A percentile compares a stretch with the other conserved stretches of the same genome.
These are phyloP conservation scores for Mucor racemosus DNA, from an alignment of 371 early-diverging fungal genomes.

Conservation along the genomic window DNA sequence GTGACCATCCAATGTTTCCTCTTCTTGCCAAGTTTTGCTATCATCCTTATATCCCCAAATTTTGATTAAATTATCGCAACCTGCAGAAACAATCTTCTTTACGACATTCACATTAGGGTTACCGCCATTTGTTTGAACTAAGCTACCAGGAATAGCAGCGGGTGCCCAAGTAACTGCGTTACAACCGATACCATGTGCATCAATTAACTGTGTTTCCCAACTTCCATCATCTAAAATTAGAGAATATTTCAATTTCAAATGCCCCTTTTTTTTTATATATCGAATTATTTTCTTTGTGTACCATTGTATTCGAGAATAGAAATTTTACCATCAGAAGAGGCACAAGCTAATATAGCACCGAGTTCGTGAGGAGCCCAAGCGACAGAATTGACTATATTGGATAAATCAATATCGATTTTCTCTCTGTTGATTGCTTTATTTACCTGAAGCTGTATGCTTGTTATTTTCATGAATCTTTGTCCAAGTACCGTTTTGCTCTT, in stretches of 20 bases:
- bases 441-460: conserved; percentile 88
- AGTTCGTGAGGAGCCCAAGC: conserved; percentile 98
- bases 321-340: conserved; percentile 95
- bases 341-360: conserved; percentile 91
- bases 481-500: conserved; percentile 88
- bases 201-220: conserved; percentile 77
- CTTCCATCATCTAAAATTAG: conserved; percentile 72
- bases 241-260: not conserved
- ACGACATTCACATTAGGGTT: conserved; percentile 56
- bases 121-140: conserved; percentile 74
- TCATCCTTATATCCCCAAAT: conserved; percentile 91
- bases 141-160: conserved; percentile 80
- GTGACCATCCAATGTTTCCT: conserved; percentile 87
- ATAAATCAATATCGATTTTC: not conserved
- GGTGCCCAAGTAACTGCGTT: conserved; percentile 98
- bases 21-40: conserved; percentile 75
- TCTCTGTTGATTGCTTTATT: not conserved
- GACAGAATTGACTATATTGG: conserved; percentile 86
- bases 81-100: conserved; percentile 91
- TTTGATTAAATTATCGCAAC: conserved; percentile 96
- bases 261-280: conserved; percentile 1
- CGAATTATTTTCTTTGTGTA: conserved; percentile 29
- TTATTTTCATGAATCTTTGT: conserved; percentile 89
- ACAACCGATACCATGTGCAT: conserved; percentile 91
- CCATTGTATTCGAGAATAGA: conserved; percentile 91